Evolutionary conservation across 179 eudicot genomes (phyloP).

Genomic region (Nepenthes alata): DNA sequence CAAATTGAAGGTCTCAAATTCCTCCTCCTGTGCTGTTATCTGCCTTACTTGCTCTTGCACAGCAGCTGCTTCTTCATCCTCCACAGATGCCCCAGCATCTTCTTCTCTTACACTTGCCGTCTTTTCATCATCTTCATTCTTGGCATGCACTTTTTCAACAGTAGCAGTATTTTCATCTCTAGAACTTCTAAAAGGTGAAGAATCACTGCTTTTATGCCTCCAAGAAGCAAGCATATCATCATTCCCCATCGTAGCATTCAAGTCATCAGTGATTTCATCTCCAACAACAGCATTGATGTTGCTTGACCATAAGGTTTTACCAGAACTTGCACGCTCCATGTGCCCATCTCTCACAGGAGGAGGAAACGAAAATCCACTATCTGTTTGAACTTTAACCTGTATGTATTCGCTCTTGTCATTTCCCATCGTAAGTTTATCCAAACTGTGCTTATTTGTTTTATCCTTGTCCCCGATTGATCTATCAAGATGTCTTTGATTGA

Average conservation of each 20-base stretch:
- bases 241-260: constrained; percentile 18
- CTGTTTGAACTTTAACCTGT: constrained; percentile 34
- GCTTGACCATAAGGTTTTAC: constrained; percentile 56
- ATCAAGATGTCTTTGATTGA: constrained; percentile 20
- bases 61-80: constrained; percentile 97
- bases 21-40: constrained; percentile 95
- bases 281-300: constrained; percentile 19
- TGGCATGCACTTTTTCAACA: constrained; percentile 43
- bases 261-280: constrained; percentile 31
- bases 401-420: constrained; percentile 29
- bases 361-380: constrained; percentile 72
- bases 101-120: constrained; percentile 41
- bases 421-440: constrained; percentile 29
- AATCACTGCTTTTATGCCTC: constrained; percentile 60
- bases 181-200: constrained; percentile 64
- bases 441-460: constrained; percentile 25
- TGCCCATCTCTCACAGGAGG: constrained; percentile 57
- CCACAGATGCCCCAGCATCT: constrained; percentile 57
- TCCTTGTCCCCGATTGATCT: constrained; percentile 34
- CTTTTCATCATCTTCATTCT: constrained; percentile 42
- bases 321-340: constrained; percentile 29
- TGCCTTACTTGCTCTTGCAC: constrained; percentile 99
- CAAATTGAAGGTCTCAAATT: constrained; percentile 87
- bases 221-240: constrained; percentile 57
- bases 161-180: constrained; percentile 48